Conservation (phyloP, 2,329 filamentous ascomycete genomes). For the Cadophora sp. region DNA sequence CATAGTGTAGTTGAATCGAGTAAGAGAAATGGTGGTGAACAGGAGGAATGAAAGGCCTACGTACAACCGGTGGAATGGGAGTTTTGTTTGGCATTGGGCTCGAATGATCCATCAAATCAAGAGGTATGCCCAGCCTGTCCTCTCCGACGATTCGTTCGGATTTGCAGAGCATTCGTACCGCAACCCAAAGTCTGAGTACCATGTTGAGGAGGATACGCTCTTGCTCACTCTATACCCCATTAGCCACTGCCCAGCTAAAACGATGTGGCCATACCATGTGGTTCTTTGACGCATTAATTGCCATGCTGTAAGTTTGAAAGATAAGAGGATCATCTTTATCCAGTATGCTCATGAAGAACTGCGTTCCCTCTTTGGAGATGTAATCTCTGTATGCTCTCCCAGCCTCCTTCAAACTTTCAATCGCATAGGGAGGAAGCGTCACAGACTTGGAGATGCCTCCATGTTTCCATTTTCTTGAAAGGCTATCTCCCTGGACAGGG, state of each 20-base stretch:
- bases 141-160: constrained; percentile 64
- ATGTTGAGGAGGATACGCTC: constrained; percentile 53
- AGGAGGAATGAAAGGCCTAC: background rate
- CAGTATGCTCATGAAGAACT: constrained; percentile 55
- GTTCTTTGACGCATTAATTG: constrained; percentile 48
- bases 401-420: constrained; percentile 60
- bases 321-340: constrained; percentile 52
- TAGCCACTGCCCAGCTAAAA: background rate
- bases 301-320: constrained; percentile 57
- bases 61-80: constrained; percentile 62
- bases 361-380: constrained; percentile 55
- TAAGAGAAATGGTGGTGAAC: background rate
- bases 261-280: constrained; percentile 7
- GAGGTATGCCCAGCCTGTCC: constrained; percentile 64
- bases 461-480: constrained; percentile 60
- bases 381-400: constrained; percentile 54
- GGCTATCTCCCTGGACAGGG: constrained; percentile 61
- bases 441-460: constrained; percentile 56
- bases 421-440: constrained; percentile 58
- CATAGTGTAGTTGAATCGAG: background rate
- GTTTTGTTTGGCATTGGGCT: constrained; percentile 62
- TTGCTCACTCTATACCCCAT: constrained; percentile 31
- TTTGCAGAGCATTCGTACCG: constrained; percentile 65
- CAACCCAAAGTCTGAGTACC: constrained; percentile 64
- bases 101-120: constrained; percentile 60